Base-by-base conservation (phyloP, 2,329 filamentous ascomycete species). In the Claviceps sp. region DNA sequence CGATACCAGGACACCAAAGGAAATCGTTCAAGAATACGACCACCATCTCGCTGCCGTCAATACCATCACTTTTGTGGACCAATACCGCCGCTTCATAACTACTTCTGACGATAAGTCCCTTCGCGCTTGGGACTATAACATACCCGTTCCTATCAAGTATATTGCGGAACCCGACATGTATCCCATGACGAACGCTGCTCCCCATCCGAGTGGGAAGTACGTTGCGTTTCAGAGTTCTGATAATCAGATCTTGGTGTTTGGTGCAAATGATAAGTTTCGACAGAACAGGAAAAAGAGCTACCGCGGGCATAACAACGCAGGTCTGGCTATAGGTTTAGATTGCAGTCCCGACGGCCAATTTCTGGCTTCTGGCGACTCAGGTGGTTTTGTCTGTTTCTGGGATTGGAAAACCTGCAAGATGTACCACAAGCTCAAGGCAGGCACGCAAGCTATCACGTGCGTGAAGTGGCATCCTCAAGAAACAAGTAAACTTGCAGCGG, bases 391-490 rank as follows among this genome's bases (percentile, higher is more conserved):
- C 47, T 95, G 87, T 69, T 96, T 97, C 71, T 98, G 90, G 88
- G 93, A 97, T 69, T 98, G 90, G 88, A 98, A 98, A 79, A 96
- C 89, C 41, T 95, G 91, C 68, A 97, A 96, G 72, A 91, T 98
- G 89, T 95, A 88, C 70, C 88, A 95, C 71, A 97, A 97, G 76
- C 81, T 98, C 58, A 81, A 86, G 69, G 90, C 88, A 24, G 82
- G 87, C 54, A 89, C 88, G 51, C 80, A 85, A 50, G 82, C 90
- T 5, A 77, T 96, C 51, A 88, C 88, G n/a, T 87, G 85, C 58
- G 80, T 93, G 53, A 86, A 86, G 65, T 98, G 93, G 91, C 90
- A 97, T 68, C 89, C 91, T n/a, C 86, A 96, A 70, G 93, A 98
- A 75, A 93, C 85, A 18, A 93, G 86, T 64, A 96, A 96, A 75